Conservation (phyloP, 768 basidiomycete species). For the Multifurca ochricompacta region DNA sequence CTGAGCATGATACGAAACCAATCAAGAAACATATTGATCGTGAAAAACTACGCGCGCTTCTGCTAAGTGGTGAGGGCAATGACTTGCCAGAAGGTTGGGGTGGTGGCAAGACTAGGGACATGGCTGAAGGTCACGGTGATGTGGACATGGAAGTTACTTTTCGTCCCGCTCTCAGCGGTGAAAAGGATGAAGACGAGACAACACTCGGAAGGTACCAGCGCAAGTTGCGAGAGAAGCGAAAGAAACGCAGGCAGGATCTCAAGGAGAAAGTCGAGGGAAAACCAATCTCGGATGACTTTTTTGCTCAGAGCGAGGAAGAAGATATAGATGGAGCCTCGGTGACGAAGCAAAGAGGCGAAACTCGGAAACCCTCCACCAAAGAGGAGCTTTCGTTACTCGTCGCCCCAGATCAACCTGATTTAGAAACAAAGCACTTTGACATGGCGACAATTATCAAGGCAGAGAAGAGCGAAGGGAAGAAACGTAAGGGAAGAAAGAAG, state of each 20-base stretch:
- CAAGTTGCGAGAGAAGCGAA: conserved; percentile 85
- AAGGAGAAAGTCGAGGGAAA: conserved; percentile 33
- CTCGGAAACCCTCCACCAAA: conserved; percentile 34
- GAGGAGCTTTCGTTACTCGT: conserved; percentile 62
- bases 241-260: conserved; percentile 64
- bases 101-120: conserved; percentile 31
- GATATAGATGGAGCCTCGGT: conserved; percentile 22
- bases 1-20: conserved; percentile 33
- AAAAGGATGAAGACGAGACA: conserved; percentile 61
- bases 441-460: conserved; percentile 83
- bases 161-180: conserved; percentile 66
- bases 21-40: conserved; percentile 46
- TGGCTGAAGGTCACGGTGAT: conserved; percentile 37
- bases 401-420: conserved; percentile 43
- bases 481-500: conserved; percentile 33
- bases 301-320: conserved; percentile 44
- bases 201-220: conserved; percentile 84
- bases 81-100: conserved; percentile 84
- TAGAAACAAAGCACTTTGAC: conserved; percentile 75
- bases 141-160: conserved; percentile 96
- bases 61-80: conserved; percentile 60
- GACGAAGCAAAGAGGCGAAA: conserved; percentile 10
- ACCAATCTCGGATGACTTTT: conserved; percentile 62
- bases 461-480: conserved; percentile 56
- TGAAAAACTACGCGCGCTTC: conserved; percentile 67